These are phyloP conservation scores for Lophiotrema nucula DNA, from an alignment of 495 filamentous ascomycete genomes.

Conservation along the genomic window DNA sequence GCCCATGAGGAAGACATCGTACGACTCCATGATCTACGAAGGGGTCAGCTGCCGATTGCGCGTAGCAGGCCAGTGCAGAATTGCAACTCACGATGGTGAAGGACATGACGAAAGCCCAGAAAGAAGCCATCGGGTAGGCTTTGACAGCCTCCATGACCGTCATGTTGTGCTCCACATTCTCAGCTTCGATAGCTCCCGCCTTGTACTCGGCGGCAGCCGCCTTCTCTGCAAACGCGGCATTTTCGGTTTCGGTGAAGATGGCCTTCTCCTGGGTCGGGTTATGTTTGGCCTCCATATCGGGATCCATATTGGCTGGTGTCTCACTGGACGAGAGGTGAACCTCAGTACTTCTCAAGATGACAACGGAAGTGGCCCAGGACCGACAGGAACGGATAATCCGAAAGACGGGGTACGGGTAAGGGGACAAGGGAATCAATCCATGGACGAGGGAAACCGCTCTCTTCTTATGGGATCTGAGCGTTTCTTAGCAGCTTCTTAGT, in stretches of 20 bases:
- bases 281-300: slow-evolving; percentile 42
- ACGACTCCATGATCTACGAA: slow-evolving; percentile 18
- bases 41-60: background rate
- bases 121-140: slow-evolving; percentile 49
- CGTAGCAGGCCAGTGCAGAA: no score
- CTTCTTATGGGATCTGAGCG: background rate
- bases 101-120: slow-evolving; percentile 55
- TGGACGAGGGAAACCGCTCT: background rate
- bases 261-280: slow-evolving; percentile 40
- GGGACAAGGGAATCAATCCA: background rate
- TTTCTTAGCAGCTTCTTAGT: no score
- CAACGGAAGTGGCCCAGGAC: background rate
- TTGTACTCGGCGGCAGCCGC: slow-evolving; percentile 47
- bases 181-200: slow-evolving; percentile 48
- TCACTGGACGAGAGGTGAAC: background rate
- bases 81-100: slow-evolving; percentile 51
- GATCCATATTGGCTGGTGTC: slow-evolving; percentile 44
- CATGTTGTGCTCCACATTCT: slow-evolving; percentile 49
- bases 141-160: slow-evolving; percentile 49
- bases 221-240: slow-evolving; percentile 48
- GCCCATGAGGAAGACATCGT: slow-evolving; percentile 13
- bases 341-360: no score
- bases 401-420: background rate
- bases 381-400: background rate
- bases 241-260: slow-evolving; percentile 36